Percentiles rank a stretch among this genome's conserved stretches.
Evolutionary conservation across 495 filamentous ascomycete genomes (phyloP).

Genomic region (Hypoxylon rickii): DNA sequence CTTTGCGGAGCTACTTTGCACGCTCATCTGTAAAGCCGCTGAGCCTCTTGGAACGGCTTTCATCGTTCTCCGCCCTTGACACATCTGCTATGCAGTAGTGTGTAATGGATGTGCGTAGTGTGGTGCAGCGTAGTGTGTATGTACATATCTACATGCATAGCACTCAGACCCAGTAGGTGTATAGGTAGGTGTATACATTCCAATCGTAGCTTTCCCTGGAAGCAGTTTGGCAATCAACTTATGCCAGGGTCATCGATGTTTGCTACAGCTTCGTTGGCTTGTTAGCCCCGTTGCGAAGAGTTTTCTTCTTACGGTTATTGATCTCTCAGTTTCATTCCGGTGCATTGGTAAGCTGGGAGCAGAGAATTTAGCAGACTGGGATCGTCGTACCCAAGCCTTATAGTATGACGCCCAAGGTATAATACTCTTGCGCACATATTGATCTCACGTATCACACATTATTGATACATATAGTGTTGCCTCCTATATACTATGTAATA

Average conservation of each 20-base stretch:
- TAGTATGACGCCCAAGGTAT: not conserved
- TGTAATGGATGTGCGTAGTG: not conserved
- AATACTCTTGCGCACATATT: slow-evolving; percentile 13
- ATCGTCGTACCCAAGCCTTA: slow-evolving; percentile 3
- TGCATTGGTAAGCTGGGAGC: not conserved
- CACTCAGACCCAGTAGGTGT: too few species aligned
- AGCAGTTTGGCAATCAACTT: not conserved
- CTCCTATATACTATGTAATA: slow-evolving; percentile 13
- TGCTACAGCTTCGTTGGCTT: slow-evolving; percentile 13
- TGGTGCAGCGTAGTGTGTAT: not conserved
- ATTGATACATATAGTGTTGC: too few species aligned
- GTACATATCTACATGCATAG: too few species aligned
- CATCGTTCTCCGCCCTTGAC: slow-evolving; percentile 7
- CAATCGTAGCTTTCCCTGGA: slow-evolving; percentile 1
- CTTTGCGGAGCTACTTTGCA: slow-evolving; percentile 3
- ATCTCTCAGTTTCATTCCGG: slow-evolving; percentile 25
- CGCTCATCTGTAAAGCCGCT: too few species aligned
- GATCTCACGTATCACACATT: slow-evolving; percentile 7
- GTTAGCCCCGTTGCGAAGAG: slow-evolving; percentile 9
- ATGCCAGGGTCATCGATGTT: slow-evolving; percentile 30
- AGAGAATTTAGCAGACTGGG: slow-evolving; percentile 7
- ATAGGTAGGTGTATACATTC: too few species aligned
- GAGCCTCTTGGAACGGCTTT: slow-evolving; percentile 1
- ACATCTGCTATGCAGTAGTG: not conserved
- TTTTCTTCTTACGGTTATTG: not conserved